Conservation (phyloP, 1,284 basidiomycete genomes). For the Neonothopanus nambi region DNA sequence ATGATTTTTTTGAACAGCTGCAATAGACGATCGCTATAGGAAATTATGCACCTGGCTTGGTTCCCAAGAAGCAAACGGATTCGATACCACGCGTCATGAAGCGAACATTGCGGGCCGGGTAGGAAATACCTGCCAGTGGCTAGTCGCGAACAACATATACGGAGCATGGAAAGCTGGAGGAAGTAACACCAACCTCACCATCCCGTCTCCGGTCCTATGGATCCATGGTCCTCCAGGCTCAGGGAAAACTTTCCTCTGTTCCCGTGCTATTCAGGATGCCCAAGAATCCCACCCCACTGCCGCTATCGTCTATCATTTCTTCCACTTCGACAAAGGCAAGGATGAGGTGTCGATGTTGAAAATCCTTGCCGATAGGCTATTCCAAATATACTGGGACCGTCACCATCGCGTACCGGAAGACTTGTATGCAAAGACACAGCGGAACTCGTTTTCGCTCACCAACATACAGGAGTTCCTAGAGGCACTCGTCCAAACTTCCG, state of each 20-base stretch:
- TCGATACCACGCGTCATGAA: slow-evolving; percentile 8
- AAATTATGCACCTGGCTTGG: slow-evolving; percentile 12
- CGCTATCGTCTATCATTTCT: slow-evolving; percentile 20
- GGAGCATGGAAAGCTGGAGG: slow-evolving; percentile 1
- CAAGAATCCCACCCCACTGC: slow-evolving; percentile 6
- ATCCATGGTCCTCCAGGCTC: slow-evolving; percentile 17
- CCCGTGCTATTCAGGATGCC: slow-evolving; percentile 12
- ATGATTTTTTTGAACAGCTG: background rate
- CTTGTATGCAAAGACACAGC: slow-evolving; percentile 15
- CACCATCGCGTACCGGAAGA: slow-evolving; percentile 15
- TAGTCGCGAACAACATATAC: background rate
- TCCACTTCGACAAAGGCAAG: slow-evolving; percentile 17
- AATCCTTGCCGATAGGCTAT: slow-evolving; percentile 22
- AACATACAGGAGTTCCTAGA: slow-evolving; percentile 17
- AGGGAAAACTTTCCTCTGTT: slow-evolving; percentile 21
- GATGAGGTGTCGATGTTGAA: slow-evolving; percentile 17
- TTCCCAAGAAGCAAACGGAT: slow-evolving; percentile 11
- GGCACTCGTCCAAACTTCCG: slow-evolving; percentile 10
- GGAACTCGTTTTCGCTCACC: slow-evolving; percentile 12
- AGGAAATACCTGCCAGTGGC: slow-evolving; percentile 7
- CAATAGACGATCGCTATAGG: slow-evolving; percentile 14
- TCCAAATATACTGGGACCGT: slow-evolving; percentile 17
- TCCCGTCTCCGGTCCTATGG: slow-evolving; percentile 16
- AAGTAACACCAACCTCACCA: background rate
- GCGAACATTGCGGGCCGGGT: background rate